Evolutionary conservation across 768 basidiomycete species (phyloP).

Genomic region (Termitomyces bulborhizus): DNA sequence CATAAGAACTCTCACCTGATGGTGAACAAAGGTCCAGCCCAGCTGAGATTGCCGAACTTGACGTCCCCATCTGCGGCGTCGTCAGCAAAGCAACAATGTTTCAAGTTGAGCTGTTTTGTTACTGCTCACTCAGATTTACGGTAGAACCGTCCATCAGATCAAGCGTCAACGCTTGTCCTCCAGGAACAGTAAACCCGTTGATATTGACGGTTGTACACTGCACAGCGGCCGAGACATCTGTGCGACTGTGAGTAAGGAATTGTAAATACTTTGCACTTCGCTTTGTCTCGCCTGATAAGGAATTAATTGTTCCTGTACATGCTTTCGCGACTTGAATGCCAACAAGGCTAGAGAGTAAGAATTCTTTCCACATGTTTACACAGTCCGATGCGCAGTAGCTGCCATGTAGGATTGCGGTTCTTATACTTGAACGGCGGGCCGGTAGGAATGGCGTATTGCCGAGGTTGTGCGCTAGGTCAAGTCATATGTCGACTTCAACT

Average conservation of each 20-base stretch:
- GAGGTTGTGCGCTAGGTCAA: background rate
- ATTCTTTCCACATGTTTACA: constrained; percentile 6
- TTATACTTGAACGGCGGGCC: constrained; percentile 13
- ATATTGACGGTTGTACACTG: constrained; percentile 54
- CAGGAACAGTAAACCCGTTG: constrained; percentile 50
- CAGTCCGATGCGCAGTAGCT: background rate
- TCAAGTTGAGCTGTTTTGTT: background rate
- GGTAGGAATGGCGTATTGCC: background rate
- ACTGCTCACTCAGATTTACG: constrained; percentile 49
- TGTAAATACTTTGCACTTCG: background rate
- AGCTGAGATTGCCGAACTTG: constrained; percentile 43
- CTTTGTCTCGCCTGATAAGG: constrained; percentile 29
- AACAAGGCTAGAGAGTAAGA: constrained; percentile 8
- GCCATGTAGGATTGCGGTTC: background rate
- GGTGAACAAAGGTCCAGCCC: constrained; percentile 50
- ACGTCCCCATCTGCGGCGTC: constrained; percentile 47
- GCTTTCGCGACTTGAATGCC: constrained; percentile 10
- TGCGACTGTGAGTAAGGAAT: background rate
- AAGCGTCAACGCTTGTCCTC: constrained; percentile 44
- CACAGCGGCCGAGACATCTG: constrained; percentile 44
- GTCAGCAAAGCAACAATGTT: background rate
- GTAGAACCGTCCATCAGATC: constrained; percentile 40
- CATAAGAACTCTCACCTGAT: constrained; percentile 30
- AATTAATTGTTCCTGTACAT: constrained; percentile 51
- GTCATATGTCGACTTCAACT: background rate